Evolutionary conservation across 257 asterid species (phyloP), one percentile per base, ranked within the genome.

Genomic region (Ilex aquifolium): DNA sequence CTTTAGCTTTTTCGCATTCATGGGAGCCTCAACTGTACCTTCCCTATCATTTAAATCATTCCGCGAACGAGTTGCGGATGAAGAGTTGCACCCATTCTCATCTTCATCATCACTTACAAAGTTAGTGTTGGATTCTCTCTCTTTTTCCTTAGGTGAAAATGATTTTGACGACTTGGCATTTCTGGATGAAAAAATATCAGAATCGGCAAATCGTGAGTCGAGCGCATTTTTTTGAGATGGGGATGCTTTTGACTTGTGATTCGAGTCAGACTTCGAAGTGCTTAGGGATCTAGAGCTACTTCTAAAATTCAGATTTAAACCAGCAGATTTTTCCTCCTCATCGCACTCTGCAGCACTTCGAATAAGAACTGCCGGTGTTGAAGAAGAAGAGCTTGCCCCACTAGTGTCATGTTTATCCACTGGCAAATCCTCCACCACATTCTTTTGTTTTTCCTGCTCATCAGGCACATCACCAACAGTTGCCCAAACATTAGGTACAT

Each of bases 321-420:
- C 74, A 56, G 79, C 69, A 60, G 81, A 65, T 71, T 76, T 80
- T 70, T 85, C 93, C 65, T 64, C 88, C 59, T 82, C 83, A 46
- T 87, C 91, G 64, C 97, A 87, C 79, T 87, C 99, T 10, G 87
- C 80, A 60, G 85, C 97, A 76, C 95, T 89, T 74, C 91, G 90
- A 62, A 92, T 87, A 59, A 89, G 71, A 68, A 92, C 53, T 30
- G 65, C 65, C 3, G 80, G 75, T 16, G 74, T 31, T 58, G 71
- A 65, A 2, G 88, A 44, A n/a, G 94, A 66, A 58, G 55, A 53
- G 77, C 58, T 60, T 15, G 68, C 77, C 70, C 32, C 81, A 70
- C 56, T 55, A 36, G 31, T 68, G 44, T 57, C 70, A 39, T 65
- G 61, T 29, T 17, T 53, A 21, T 48, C 52, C 17, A 16, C 32